Evolutionary conservation across 371 early-diverging fungal genomes (phyloP), one percentile per base, ranked within the genome.

Genomic region (Lichtheimia hyalospora): DNA sequence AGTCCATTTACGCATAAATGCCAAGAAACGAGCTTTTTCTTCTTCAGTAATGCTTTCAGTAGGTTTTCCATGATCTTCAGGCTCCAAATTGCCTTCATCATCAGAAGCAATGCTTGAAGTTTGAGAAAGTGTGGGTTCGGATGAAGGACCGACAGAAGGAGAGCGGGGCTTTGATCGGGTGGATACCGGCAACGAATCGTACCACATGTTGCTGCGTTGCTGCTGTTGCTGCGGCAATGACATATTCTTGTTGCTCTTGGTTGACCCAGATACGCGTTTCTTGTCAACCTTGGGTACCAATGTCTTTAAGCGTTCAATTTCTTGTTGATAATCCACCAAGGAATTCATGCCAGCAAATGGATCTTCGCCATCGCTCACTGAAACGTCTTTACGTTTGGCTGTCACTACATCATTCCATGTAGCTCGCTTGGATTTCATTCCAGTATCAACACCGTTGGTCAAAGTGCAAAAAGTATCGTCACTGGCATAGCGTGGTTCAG

Each of bases 261-360:
- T 16, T 46, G 46, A 46, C 5, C 18, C 18, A 18, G 46, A 46
- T 7, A 5, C 18, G n/a, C 46, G 46, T 16, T 46, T 46, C 18
- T 67, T 66, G 44, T 66, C 67, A 18, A 68, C 69, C 49, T 74
- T 73, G 5, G 74, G 75, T 6, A 80, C 77, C 25, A 80, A 48
- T 24, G 74, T 66, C 50, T 79, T 79, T 25, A 79, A 54, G n/a
- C 76, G 68, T 61, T 79, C 79, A 25, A 79, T 79, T 50, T 79
- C 79, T 41, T 68, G 67, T 49, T 79, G 69, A 43, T 79, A 79
- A 50, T 75, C 66, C 20, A 79, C 64, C 20, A 63, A 68, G 0
- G 74, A 57, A 3, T 75, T 79, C 79, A 79, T 79, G 24, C 79
- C 79, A 27, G 79, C 76, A 70, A 79, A 79, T 13, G 79, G 79